A percentile compares a stretch with the other conserved stretches of the same genome.
Conservation (phyloP, 2,329 filamentous ascomycete genomes). For the Fonsecaea nubica region DNA sequence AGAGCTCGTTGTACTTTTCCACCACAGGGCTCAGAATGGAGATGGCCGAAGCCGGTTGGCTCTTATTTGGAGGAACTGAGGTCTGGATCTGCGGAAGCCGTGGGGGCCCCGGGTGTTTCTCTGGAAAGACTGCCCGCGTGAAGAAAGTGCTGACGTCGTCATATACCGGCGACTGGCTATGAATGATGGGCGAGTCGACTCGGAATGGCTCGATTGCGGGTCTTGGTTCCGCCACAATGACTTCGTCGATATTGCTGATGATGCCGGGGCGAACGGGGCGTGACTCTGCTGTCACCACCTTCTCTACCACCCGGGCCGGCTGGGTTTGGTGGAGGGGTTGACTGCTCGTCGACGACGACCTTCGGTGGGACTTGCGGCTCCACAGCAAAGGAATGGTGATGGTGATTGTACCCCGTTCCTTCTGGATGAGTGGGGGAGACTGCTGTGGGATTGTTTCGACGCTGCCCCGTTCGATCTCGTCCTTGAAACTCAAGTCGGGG, state of each 20-base stretch:
- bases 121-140: constrained; percentile 56
- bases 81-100: constrained; percentile 82
- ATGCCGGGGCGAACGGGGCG: constrained; percentile 10
- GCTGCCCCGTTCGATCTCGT: constrained; percentile 14
- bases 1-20: constrained; percentile 31
- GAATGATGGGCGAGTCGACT: constrained; percentile 25
- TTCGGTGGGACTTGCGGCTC: constrained; percentile 32
- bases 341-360: constrained; percentile 26
- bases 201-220: constrained; percentile 15
- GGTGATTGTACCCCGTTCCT: constrained; percentile 32
- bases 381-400: constrained; percentile 37
- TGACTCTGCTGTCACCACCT: constrained; percentile 15
- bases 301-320: constrained; percentile 11
- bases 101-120: constrained; percentile 84
- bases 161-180: constrained; percentile 32
- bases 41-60: constrained; percentile 33
- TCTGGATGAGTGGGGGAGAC: constrained; percentile 26
- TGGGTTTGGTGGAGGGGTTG: background rate
- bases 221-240: constrained; percentile 30
- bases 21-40: constrained; percentile 33
- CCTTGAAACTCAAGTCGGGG: constrained; percentile 23
- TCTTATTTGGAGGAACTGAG: constrained; percentile 61
- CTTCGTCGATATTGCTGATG: constrained; percentile 26
- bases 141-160: constrained; percentile 33
- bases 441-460: constrained; percentile 15